Evolutionary conservation across 1,284 basidiomycete genomes (phyloP).

Genomic region (Peniophora sp.): DNA sequence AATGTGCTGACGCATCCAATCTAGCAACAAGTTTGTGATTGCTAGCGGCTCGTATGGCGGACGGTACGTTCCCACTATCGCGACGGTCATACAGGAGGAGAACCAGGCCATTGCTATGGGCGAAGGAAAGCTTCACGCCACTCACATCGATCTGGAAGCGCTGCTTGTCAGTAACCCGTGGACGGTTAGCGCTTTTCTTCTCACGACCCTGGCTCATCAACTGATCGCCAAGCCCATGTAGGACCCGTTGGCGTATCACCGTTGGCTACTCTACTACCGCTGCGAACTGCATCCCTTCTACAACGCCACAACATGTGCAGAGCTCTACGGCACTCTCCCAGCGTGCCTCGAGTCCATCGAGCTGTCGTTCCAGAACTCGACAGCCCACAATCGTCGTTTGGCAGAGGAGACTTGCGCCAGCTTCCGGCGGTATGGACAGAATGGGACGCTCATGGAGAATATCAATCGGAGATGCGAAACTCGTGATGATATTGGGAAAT

Average conservation of each 20-base stretch:
- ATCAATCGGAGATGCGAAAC: not conserved
- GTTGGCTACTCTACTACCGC: constrained; percentile 21
- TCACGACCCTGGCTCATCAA: not conserved
- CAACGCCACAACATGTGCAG: constrained; percentile 20
- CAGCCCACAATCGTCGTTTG: constrained; percentile 11
- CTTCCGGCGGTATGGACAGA: too few relatives aligned
- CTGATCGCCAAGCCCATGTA: constrained; percentile 3
- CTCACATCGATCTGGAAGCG: constrained; percentile 22
- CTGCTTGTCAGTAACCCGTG: constrained; percentile 25
- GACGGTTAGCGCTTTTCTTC: constrained; percentile 15
- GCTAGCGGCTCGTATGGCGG: constrained; percentile 27
- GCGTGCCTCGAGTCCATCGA: constrained; percentile 20
- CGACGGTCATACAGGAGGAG: constrained; percentile 23
- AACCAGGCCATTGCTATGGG: constrained; percentile 18
- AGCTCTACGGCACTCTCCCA: constrained; percentile 15
- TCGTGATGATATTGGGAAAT: constrained; percentile 4
- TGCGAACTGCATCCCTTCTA: constrained; percentile 19
- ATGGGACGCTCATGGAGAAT: constrained; percentile 4
- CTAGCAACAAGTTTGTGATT: constrained; percentile 21
- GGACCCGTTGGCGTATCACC: constrained; percentile 20
- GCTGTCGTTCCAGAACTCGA: constrained; percentile 15
- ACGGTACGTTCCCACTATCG: constrained; percentile 26
- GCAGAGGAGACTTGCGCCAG: constrained; percentile 8
- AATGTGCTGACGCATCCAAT: not conserved
- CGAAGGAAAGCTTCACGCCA: constrained; percentile 10